Evolutionary conservation across 2,329 filamentous ascomycete genomes (phyloP).

Genomic region (Trichoderma guizhouense): DNA sequence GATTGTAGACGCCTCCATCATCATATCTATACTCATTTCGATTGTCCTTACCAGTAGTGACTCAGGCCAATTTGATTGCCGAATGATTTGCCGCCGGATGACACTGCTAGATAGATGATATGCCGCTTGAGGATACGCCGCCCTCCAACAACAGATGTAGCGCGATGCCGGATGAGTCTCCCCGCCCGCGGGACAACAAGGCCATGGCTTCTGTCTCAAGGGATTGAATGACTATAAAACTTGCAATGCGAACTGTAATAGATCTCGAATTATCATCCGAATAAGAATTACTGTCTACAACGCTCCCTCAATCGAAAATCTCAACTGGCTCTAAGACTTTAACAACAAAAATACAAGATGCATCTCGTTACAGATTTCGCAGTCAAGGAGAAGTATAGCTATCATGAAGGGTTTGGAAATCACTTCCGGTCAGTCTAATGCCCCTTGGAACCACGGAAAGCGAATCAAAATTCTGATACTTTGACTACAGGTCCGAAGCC

Average conservation of each 20-base stretch:
- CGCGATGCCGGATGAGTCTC: neutral
- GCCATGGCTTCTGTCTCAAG: neutral
- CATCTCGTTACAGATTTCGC: neutral
- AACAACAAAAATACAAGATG: neutral
- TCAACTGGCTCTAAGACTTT: neutral
- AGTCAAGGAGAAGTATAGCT: neutral
- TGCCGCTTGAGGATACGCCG: neutral
- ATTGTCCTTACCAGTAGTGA: neutral
- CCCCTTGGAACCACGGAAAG: neutral
- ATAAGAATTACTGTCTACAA: neutral
- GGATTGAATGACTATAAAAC: neutral
- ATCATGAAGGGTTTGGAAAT: neutral
- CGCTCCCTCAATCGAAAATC: neutral
- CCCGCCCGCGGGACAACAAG: neutral
- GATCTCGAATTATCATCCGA: neutral
- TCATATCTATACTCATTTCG: neutral
- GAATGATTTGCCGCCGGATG: neutral
- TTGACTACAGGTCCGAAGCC: neutral
- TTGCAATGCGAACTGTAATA: neutral
- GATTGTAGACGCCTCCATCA: neutral
- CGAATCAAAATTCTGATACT: neutral
- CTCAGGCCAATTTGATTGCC: neutral
- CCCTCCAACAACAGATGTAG: neutral
- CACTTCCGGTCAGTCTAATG: neutral
- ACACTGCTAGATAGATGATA: neutral